phyloP scores from a whole-genome alignment of 192 early-diverging fungal genomes.

The Podila verticillata region DNA sequence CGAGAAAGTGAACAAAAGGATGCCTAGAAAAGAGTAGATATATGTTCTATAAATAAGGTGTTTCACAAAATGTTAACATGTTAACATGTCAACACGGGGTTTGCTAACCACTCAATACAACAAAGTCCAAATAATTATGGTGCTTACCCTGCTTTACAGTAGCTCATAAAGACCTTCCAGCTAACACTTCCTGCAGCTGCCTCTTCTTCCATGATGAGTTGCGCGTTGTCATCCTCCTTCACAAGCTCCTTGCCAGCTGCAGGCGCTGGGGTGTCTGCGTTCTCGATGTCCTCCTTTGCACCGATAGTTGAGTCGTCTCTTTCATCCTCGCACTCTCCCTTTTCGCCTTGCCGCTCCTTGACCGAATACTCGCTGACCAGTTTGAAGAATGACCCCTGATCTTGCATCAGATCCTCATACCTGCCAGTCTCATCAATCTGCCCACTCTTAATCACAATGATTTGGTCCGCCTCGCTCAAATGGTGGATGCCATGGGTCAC shows the following conservation, averaged over 20 bases:
- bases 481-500: slow-evolving; percentile 84
- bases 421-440: slow-evolving; percentile 68
- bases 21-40: slow-evolving; percentile 7
- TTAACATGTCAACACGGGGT: background rate
- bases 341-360: background rate
- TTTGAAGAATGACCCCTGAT: slow-evolving; percentile 63
- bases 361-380: slow-evolving; percentile 77
- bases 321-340: background rate
- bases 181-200: slow-evolving; percentile 84
- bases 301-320: background rate
- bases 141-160: slow-evolving; percentile 66
- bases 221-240: slow-evolving; percentile 26
- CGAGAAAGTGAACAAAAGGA: slow-evolving; percentile 14
- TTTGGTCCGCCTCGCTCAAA: slow-evolving; percentile 67
- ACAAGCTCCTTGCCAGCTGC: background rate
- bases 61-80: slow-evolving; percentile 54
- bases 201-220: slow-evolving; percentile 82
- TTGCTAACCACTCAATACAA: background rate
- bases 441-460: slow-evolving; percentile 77
- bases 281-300: background rate
- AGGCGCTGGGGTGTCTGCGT: slow-evolving; percentile 18
- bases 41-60: slow-evolving; percentile 1
- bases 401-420: slow-evolving; percentile 68
- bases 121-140: background rate
- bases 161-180: slow-evolving; percentile 75